Base-by-base conservation (phyloP, 1,284 basidiomycete genomes). In the Chondrostereum purpureum region DNA sequence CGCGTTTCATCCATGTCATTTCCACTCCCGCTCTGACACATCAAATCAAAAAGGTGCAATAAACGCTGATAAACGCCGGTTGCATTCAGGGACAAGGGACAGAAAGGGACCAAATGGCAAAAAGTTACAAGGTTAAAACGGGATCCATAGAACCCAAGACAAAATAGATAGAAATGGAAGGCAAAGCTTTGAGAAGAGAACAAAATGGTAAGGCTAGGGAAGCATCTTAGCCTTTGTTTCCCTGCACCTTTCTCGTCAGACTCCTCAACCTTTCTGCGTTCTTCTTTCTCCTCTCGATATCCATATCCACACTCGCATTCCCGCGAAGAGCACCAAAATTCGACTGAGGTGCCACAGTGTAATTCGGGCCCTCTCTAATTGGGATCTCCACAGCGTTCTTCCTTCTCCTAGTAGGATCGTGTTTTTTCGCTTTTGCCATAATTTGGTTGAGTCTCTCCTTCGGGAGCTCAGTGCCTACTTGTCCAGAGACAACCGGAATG, bases 371-470 rank as follows among this genome's bases (percentile, higher is more conserved):
- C 50, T 83, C 74, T 41, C 80, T 64, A 60, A 82, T 75, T 2
- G 88, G 87, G 48, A 90, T 88, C 65, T 75, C 73, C 13, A 90
- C 88, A 2, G 84, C 83, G 50, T 89, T 88, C 72, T 78, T 83
- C 57, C 78, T 71, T 45, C 82, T 74, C 14, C 79, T 69, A 44
- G 73, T 68, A 66, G 79, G 83, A 52, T 90, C 87, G 46, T 64
- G 70, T 54, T 81, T 80, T 56, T 72, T 78, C 20, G 80, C 83
- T 43, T 78, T 69, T 5, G 83, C 83, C 44, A 90, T 65, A 50
- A 90, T 88, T 4, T 80, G 68, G 52, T 78, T 80, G 47, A 88
- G 68, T 52, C 75, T 73, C 57, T 85, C 82, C 20, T 55, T 63
- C 62, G 66, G 35, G 67, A 68, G 31, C 65, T 62, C 17, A 53